Base-by-base conservation (phyloP, 2,329 filamentous ascomycete genomes). In the Ilyonectria robusta region DNA sequence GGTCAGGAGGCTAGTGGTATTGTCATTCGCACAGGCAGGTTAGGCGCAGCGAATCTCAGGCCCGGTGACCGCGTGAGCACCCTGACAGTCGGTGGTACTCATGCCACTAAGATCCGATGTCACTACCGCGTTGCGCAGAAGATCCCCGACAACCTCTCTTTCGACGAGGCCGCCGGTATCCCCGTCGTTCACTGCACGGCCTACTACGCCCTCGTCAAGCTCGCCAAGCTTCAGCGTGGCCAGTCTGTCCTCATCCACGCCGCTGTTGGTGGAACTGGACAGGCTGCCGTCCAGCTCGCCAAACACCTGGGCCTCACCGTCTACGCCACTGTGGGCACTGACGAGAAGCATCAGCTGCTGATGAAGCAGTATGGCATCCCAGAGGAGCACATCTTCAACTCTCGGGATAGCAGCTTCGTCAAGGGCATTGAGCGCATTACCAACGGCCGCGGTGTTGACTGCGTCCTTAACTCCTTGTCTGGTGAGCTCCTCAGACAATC, bases 381-480 rank as follows among this genome's bases (percentile, higher is more conserved):
- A 0, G 58, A 61, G 15, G 60, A 69, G 6, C 75, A 75, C 46
- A 80, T 84, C 40, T 78, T 83, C 59, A 72, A 70, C 47, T 79
- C 76, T 37, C 71, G 77, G 1, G 72, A 79, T 65, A 53, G 57
- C 0, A 72, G 72, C 1, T 83, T 84, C 62, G 73, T 71, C 1
- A 33, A 62, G 1, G 76, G 70, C 1, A 59, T 82, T 2, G 66
- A 76, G 57, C 31, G 63, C 0, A 65, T 68, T 1, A 81, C 78
- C 0, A 59, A 68, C 13, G 68, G 75, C 11, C 54, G 65, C 5
- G 79, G 81, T 23, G 78, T 82, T 9, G 78, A 81, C 55, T 58
- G 80, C 0, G 79, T 82, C 0, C 73, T 84, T 6, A 83, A 83
- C 67, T 79, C 80, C 2, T 71, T 83, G 0, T 77, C 81, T 0